These are phyloP conservation scores for Tilletia indica DNA, from an alignment of 1,284 basidiomycete species.

Conservation along the genomic window DNA sequence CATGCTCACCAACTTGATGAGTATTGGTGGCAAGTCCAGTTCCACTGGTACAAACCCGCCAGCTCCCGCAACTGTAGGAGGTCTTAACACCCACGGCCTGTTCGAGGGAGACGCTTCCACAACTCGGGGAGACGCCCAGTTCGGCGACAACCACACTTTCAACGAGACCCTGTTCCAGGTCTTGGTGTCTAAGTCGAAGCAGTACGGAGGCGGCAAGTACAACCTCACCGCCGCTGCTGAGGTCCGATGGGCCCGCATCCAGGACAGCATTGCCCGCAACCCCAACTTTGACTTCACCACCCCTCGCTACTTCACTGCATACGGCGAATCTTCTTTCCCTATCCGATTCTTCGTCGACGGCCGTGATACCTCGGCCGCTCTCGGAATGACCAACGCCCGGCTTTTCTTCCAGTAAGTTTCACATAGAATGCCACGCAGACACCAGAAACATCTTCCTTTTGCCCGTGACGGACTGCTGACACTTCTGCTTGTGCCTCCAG, in stretches of 20 bases:
- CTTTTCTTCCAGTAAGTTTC: constrained; percentile 6
- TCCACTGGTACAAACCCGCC: constrained; percentile 15
- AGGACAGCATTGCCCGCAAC: constrained; percentile 17
- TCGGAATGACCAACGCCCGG: constrained; percentile 10
- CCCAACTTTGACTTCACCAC: constrained; percentile 18
- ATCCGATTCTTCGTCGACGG: constrained; percentile 16
- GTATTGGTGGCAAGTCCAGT: constrained; percentile 23
- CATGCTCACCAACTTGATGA: constrained; percentile 22
- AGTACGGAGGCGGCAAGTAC: constrained; percentile 29
- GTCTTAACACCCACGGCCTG: constrained; percentile 25
- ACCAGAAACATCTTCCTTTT: too few relatives aligned
- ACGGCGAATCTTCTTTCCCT: constrained; percentile 12
- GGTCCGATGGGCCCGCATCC: constrained; percentile 14
- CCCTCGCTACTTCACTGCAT: constrained; percentile 15
- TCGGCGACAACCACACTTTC: constrained; percentile 27
- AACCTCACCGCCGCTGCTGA: constrained; percentile 18
- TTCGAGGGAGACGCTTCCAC: constrained; percentile 29
- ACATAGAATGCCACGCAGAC: too few relatives aligned
- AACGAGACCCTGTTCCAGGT: constrained; percentile 25
- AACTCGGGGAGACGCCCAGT: constrained; percentile 22
- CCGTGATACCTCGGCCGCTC: constrained; percentile 11
- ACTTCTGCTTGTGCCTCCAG: background rate
- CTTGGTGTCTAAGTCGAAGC: constrained; percentile 24
- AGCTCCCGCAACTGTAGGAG: constrained; percentile 15
- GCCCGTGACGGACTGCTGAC: background rate